phyloP scores from a whole-genome alignment of 306 rosid genomes.

The Lupinus albus region DNA sequence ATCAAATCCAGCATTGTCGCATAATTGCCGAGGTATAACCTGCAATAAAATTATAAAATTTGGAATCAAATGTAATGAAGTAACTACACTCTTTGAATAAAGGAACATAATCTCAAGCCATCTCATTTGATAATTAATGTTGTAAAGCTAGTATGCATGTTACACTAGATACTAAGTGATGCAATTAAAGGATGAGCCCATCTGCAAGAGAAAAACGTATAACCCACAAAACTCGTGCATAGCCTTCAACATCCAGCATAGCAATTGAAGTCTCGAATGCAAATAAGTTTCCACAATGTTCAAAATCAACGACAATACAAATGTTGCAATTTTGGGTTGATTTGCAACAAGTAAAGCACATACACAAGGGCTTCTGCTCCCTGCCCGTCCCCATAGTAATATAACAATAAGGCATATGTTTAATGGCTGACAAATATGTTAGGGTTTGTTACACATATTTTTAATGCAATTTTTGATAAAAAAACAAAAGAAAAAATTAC shows the following conservation, averaged over 20 bases:
- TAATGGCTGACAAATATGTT: no score
- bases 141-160: slow-evolving; percentile 1
- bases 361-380: slow-evolving; percentile 6
- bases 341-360: slow-evolving; percentile 5
- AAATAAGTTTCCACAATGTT: not conserved
- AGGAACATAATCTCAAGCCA: not conserved
- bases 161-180: not conserved
- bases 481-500: not conserved
- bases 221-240: not conserved
- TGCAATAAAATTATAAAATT: slow-evolving; percentile 42
- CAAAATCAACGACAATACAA: not conserved
- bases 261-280: not conserved
- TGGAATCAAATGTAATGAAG: slow-evolving; percentile 33
- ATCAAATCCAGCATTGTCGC: slow-evolving; percentile 99
- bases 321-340: not conserved
- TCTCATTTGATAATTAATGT: no score
- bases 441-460: no score
- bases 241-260: not conserved
- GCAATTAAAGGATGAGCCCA: slow-evolving; percentile 22
- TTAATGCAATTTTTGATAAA: not conserved
- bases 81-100: not conserved
- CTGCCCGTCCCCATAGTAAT: not conserved
- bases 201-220: not conserved
- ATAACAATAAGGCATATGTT: not conserved
- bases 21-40: slow-evolving; percentile 96